Base-by-base conservation (phyloP, 164 flowering plant genomes). In the Malania oleifera region DNA sequence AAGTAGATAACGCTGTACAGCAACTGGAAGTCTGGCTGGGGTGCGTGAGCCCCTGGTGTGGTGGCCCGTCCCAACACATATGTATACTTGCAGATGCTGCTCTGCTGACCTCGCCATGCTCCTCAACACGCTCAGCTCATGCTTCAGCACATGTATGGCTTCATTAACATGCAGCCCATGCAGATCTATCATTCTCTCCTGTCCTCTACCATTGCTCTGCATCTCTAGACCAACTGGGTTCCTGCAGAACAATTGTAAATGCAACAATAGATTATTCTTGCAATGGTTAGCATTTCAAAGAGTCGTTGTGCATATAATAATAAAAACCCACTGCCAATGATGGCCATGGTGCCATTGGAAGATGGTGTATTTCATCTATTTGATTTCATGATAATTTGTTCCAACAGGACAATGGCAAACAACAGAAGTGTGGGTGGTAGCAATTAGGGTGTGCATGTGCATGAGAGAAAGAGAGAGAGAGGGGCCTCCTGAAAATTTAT, bases 31-130 rank as follows among this genome's bases (percentile, higher is more conserved):
- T 61, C 96, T 77, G 6, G 92, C 93, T 0, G 91, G 95, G 22
- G 97, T 81, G 34, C 95, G 86, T 31, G 96, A 68, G 15, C 97
- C 99, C 67, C 84, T 74, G 7, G 99, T 95, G 73, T 91, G 99
- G 71, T 93, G 99, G 19, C 96, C 97, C 9, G 95, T 93, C 28
- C 99, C 97, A 15, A 95, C 95, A 64, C 96, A 85, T 15, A 95
- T 82, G 57, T 81, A 85, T 27, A 86, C 91, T 54, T 79, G 88
- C 57, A 86, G 62, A 1, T 85, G 87, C 66, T 87, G 96, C n/a
- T 74, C 84, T 2, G 88, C 68, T 20, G 84, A 74, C 56, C 89
- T 80, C 6, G 99, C 96, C 12, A 84, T 70, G 65, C 73, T 80
- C 69, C 83, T 82, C 69, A 91, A 47, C 37, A 70, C 75, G 44